Evolutionary conservation across 305 asterid genomes (phyloP).

Genomic region (Solanum hybrid): DNA sequence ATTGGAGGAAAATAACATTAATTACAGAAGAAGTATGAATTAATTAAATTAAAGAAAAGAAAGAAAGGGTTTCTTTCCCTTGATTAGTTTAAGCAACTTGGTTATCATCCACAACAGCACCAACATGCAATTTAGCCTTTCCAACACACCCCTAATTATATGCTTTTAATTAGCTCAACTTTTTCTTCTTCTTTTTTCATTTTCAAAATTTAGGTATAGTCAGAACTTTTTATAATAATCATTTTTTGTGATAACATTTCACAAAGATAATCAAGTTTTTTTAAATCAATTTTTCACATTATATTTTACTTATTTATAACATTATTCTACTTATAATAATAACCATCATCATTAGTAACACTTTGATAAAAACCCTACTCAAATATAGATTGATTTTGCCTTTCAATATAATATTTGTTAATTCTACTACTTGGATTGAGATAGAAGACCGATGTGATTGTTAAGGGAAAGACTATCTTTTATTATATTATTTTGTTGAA

Average conservation of each 20-base stretch:
- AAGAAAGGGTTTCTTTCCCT: background rate
- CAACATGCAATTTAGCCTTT: background rate
- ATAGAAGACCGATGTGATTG: background rate
- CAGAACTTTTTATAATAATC: background rate
- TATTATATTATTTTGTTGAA: background rate
- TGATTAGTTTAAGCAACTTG: background rate
- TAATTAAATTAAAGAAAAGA: background rate
- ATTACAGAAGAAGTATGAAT: background rate
- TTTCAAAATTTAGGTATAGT: background rate
- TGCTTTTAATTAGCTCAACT: background rate
- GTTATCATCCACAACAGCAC: background rate
- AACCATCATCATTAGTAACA: background rate
- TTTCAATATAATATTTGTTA: background rate
- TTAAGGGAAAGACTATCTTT: background rate
- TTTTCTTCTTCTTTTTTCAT: too few relatives aligned
- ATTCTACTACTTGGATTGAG: background rate
- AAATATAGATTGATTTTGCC: background rate
- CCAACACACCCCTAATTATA: background rate
- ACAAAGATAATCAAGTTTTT: fast-evolving
- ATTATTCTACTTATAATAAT: background rate
- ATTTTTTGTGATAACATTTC: background rate
- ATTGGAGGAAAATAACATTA: background rate
- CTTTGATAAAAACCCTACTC: background rate
- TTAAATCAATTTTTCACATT: background rate
- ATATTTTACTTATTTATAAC: background rate